phyloP scores from a whole-genome alignment of 1,284 basidiomycete species.

The Violaceomyces palustris region DNA sequence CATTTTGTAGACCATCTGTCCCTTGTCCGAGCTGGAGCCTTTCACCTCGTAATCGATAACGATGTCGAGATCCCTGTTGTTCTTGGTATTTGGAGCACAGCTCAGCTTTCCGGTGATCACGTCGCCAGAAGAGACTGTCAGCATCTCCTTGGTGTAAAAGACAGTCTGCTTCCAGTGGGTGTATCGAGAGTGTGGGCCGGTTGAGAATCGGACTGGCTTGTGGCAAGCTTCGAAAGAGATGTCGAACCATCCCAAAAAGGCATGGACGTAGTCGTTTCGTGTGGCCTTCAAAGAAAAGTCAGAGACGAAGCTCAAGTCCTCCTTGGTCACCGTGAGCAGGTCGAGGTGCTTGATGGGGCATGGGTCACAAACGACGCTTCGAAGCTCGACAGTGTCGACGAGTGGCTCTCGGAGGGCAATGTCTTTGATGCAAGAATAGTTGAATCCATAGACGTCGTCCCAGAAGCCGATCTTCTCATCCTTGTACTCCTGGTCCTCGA shows the following conservation, averaged over 20 bases:
- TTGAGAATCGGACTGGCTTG: conserved; percentile 71
- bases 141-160: conserved; percentile 49
- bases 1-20: conserved; percentile 51
- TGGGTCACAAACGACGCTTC: conserved; percentile 51
- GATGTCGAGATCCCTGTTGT: conserved; percentile 51
- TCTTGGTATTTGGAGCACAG: conserved; percentile 46
- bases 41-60: conserved; percentile 41
- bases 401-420: conserved; percentile 93
- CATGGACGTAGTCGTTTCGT: conserved; percentile 87
- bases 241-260: conserved; percentile 99
- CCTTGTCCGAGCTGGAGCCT: conserved; percentile 20
- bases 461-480: conserved; percentile 95
- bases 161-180: conserved; percentile 54
- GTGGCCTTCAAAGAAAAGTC: conserved; percentile 78
- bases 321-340: conserved; percentile 85
- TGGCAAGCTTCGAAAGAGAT: conserved; percentile 92
- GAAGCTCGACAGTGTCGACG: conserved; percentile 78
- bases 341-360: conserved; percentile 61
- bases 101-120: conserved; percentile 38
- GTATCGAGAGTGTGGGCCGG: conserved; percentile 50
- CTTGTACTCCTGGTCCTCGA: conserved; percentile 99
- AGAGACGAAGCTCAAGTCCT: conserved; percentile 80
- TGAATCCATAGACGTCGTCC: conserved; percentile 99
- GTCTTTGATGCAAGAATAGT: conserved; percentile 99
- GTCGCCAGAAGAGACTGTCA: conserved; percentile 46